Evolutionary conservation across 2,329 filamentous ascomycete species (phyloP), one percentile per base, ranked within the genome.

Genomic region (Ilyonectria sp.): DNA sequence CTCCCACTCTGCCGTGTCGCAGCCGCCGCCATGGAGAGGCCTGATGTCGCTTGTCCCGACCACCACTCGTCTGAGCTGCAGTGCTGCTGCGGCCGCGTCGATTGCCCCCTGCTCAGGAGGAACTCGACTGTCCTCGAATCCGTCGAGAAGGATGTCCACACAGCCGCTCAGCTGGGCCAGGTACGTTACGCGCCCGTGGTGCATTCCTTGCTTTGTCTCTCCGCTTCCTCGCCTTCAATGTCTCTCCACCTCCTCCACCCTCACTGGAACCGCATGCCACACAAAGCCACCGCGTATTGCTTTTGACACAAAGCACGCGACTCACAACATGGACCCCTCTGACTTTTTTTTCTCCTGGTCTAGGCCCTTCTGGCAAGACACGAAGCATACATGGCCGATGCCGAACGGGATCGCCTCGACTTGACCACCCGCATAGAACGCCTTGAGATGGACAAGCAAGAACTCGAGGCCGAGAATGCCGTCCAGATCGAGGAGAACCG

Each of bases 361-460:
- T 91, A 98, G 96, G 94, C 94, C 67, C 87, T 99, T 63, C 90
- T 99, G 47, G 90, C 92, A 71, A 92, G 95, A 76, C 95, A 99
- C 88, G 95, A 98, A 85, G 91, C 93, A 67, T 98, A 97, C 82
- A 95, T 98, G 87, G 92, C 92, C 74, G 94, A 97, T 80, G 94
- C 95, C 67, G 94, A 97, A 84, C 90, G 91, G 74, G 94, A 98
- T 79, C 93, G 95, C 68, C 84, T 86, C 68, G 89, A 91, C 68
- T 90, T 98, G 82, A 87, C 89, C 50, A 81, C 85, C 53, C 93
- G 89, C 69, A 94, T 98, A 78, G 91, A 93, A 74, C 87, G 87
- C 70, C 86, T 99, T 59, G 94, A 97, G 82, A 82, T 82, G 75
- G 89, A 90, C 74, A 97, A 97, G 82, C 86, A 85, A 75, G 85